Conservation (phyloP, 139 green algal species). For the Micractinium conductrix region DNA sequence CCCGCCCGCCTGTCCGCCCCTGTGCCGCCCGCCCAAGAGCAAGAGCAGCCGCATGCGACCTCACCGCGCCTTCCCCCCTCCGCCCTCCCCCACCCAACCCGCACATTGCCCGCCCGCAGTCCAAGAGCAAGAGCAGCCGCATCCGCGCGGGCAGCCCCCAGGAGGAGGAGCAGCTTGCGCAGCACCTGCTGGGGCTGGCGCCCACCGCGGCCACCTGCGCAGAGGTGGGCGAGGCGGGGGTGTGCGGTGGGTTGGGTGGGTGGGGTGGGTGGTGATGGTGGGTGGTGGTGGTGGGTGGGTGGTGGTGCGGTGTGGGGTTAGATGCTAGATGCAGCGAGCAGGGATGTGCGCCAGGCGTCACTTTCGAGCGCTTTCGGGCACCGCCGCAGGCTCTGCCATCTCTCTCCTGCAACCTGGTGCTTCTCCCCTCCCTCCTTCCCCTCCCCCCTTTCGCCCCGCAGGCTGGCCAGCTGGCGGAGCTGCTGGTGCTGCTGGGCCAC, state of each 20-base stretch:
- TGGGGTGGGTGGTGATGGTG: no score
- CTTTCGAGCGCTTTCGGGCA: no score
- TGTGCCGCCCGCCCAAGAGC: not conserved
- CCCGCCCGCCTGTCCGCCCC: no score
- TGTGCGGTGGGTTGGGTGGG: no score
- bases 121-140: slow-evolving; percentile 26
- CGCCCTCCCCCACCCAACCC: not conserved
- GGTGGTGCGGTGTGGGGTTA: no score
- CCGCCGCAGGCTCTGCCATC: no score
- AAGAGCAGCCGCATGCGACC: not conserved
- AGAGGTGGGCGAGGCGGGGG: slow-evolving; percentile 15
- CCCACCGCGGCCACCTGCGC: slow-evolving; percentile 25
- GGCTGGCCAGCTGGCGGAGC: slow-evolving; percentile 74
- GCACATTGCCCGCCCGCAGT: slow-evolving; percentile 1
- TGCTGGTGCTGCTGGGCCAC: slow-evolving; percentile 83
- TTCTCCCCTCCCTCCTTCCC: no score
- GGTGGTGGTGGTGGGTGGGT: no score
- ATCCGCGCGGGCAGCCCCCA: slow-evolving; percentile 70
- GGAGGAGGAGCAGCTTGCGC: slow-evolving; percentile 77
- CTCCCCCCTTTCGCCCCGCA: not conserved
- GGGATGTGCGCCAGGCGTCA: no score
- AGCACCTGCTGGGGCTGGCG: slow-evolving; percentile 55
- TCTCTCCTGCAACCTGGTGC: no score
- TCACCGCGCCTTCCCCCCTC: not conserved
- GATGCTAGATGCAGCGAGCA: no score